Evolutionary conservation across 768 basidiomycete genomes (phyloP).

Genomic region (Amanita pseudoporphyria): DNA sequence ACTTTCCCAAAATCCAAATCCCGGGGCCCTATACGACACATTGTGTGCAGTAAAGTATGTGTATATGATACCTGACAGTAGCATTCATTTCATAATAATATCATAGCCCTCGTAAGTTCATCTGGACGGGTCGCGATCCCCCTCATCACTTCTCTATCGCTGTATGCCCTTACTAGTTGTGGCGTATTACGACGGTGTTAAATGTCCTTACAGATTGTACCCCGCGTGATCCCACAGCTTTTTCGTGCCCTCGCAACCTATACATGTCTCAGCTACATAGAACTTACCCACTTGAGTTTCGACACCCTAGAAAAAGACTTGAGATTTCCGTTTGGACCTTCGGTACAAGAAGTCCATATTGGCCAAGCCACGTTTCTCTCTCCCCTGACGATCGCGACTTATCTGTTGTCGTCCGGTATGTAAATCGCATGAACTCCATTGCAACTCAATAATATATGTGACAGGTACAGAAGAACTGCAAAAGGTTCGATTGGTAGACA

Average conservation of each 20-base stretch:
- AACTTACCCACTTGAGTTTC: conserved; percentile 33
- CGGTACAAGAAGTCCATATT: conserved; percentile 33
- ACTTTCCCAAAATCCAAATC: conserved; percentile 14
- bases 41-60: conserved; percentile 20
- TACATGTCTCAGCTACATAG: conserved; percentile 34
- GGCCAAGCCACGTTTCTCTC: conserved; percentile 41
- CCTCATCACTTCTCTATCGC: conserved; percentile 55
- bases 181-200: neutral
- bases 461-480: conserved; percentile 18
- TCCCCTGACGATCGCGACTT: conserved; percentile 26
- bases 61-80: neutral
- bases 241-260: conserved; percentile 31
- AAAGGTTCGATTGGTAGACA: conserved; percentile 38
- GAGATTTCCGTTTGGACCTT: conserved; percentile 26
- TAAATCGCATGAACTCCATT: neutral
- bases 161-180: conserved; percentile 23
- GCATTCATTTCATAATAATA: neutral
- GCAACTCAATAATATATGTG: neutral
- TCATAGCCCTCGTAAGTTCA: conserved; percentile 35
- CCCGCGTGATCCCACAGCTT: conserved; percentile 27
- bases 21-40: conserved; percentile 16
- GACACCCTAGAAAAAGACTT: neutral
- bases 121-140: conserved; percentile 54
- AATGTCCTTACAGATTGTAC: conserved; percentile 29
- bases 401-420: conserved; percentile 16